These are phyloP conservation scores for Leccinum boreale DNA, from an alignment of 768 basidiomycete species.

Conservation along the genomic window DNA sequence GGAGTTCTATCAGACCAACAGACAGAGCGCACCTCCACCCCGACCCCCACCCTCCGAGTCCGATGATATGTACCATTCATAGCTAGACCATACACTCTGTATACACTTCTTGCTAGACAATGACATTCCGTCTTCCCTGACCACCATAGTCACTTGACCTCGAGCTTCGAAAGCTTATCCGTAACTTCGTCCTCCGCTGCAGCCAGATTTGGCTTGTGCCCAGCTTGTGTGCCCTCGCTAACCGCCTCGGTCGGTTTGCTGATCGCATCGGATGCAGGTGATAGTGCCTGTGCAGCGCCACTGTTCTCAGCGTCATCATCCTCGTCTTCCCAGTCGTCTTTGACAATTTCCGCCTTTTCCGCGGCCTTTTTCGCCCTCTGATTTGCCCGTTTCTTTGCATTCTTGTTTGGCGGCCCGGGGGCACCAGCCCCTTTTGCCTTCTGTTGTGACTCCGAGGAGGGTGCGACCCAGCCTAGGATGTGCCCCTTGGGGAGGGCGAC, in stretches of 20 bases:
- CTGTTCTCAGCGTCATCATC: conserved; percentile 42
- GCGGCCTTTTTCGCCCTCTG: conserved; percentile 63
- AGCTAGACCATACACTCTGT: conserved; percentile 10
- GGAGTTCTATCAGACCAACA: conserved; percentile 54
- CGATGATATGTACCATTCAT: conserved; percentile 16
- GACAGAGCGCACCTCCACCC: conserved; percentile 18
- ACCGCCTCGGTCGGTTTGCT: not conserved
- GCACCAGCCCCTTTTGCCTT: conserved; percentile 28
- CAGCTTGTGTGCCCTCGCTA: conserved; percentile 19
- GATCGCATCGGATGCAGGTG: conserved; percentile 8
- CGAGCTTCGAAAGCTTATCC: conserved; percentile 54
- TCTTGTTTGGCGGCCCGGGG: conserved; percentile 58
- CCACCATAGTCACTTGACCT: conserved; percentile 42
- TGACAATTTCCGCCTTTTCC: conserved; percentile 54
- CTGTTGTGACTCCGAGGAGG: conserved; percentile 43
- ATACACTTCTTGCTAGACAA: not conserved
- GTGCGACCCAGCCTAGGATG: conserved; percentile 76
- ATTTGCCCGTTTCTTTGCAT: conserved; percentile 80
- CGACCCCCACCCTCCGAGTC: not conserved
- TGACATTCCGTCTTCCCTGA: no score
- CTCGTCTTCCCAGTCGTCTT: conserved; percentile 78
- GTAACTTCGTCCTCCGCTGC: conserved; percentile 36
- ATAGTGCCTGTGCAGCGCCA: conserved; percentile 7
- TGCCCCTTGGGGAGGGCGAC: conserved; percentile 70
- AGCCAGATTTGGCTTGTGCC: conserved; percentile 22